Conservation (phyloP, 73 alveolate species). For the Effrenium voratum region DNA sequence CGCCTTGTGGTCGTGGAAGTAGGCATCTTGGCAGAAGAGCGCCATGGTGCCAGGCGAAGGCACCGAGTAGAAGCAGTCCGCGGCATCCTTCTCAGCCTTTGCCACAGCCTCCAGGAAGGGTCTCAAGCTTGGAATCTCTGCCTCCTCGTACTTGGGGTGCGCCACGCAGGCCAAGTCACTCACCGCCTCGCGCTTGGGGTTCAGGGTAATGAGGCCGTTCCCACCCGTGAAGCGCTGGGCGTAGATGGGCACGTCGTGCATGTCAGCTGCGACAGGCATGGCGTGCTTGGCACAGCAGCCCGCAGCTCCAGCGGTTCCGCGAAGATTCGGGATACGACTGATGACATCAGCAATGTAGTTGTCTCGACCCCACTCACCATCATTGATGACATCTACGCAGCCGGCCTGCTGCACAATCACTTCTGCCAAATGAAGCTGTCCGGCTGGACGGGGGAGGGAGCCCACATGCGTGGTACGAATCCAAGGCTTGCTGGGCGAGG, state of each 20-base stretch:
- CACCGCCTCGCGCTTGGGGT: slow-evolving; percentile 52
- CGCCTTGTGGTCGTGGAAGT: slow-evolving; percentile 20
- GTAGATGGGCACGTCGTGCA: slow-evolving; percentile 45
- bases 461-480: slow-evolving; percentile 58
- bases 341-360: slow-evolving; percentile 49
- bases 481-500: neutral
- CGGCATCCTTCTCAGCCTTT: neutral
- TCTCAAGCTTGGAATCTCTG: slow-evolving; percentile 4
- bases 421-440: neutral
- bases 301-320: neutral
- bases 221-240: slow-evolving; percentile 58
- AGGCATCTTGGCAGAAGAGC: slow-evolving; percentile 25
- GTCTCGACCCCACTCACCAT: slow-evolving; percentile 69
- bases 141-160: slow-evolving; percentile 23
- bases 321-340: neutral
- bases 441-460: slow-evolving; percentile 45
- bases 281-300: slow-evolving; percentile 52
- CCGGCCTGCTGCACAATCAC: slow-evolving; percentile 15
- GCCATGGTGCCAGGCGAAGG: slow-evolving; percentile 73
- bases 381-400: slow-evolving; percentile 49
- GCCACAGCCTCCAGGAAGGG: slow-evolving; percentile 27
- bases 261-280: slow-evolving; percentile 42
- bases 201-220: slow-evolving; percentile 50
- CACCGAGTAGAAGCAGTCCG: slow-evolving; percentile 63
- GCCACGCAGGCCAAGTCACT: slow-evolving; percentile 63